Percentiles rank a stretch among this genome's conserved stretches.
phyloP scores from a whole-genome alignment of 148 eudicot genomes.

The Heliamphora exappendiculata region DNA sequence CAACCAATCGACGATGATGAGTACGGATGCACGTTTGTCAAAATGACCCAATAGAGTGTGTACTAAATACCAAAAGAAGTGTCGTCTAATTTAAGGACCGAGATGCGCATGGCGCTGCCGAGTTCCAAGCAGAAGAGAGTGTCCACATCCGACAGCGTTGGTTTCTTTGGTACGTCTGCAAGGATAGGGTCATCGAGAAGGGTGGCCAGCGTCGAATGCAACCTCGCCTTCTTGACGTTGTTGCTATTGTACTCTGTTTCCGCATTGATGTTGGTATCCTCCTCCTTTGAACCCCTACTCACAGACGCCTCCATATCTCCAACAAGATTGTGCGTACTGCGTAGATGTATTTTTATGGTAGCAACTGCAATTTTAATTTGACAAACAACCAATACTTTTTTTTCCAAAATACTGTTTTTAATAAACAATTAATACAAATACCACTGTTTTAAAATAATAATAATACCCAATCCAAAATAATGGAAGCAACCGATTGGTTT shows the following conservation, averaged over 20 bases:
- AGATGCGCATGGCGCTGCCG: conserved; percentile 91
- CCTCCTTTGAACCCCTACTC: background rate
- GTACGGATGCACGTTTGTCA: conserved; percentile 14
- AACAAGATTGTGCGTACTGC: background rate
- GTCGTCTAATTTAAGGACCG: conserved; percentile 70
- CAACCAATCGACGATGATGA: background rate
- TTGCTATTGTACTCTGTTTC: conserved; percentile 43
- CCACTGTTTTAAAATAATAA: background rate
- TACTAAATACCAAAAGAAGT: conserved; percentile 52
- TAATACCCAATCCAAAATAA: background rate
- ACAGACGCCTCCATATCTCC: conserved; percentile 17
- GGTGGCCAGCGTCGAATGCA: conserved; percentile 55
- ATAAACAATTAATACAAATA: too few species aligned
- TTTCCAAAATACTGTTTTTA: background rate
- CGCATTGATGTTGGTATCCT: conserved; percentile 3
- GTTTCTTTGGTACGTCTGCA: conserved; percentile 69
- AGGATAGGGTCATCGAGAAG: conserved; percentile 73
- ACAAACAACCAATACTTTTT: background rate
- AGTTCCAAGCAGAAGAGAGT: conserved; percentile 81
- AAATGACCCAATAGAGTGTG: conserved; percentile 18
- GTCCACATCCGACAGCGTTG: conserved; percentile 73
- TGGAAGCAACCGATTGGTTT: too few species aligned
- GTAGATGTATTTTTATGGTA: background rate
- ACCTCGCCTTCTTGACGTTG: conserved; percentile 57
- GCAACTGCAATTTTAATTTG: conserved; percentile 1